Evolutionary conservation across 352 stramenopile species (phyloP).

Genomic region (Globisporangium rhizosaccharum): DNA sequence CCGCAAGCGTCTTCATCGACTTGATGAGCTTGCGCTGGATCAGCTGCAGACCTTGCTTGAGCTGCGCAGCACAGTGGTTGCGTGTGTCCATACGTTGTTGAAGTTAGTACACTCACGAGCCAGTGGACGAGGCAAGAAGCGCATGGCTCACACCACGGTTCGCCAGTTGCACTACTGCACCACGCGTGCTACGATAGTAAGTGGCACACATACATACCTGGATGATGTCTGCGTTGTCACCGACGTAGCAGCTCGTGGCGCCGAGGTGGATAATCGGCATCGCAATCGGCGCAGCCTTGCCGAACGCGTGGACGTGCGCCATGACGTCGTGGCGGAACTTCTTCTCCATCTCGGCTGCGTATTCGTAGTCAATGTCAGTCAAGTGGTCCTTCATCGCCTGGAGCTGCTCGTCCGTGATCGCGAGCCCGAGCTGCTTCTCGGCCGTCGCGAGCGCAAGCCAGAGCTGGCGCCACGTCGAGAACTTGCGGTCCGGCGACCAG

Average conservation of each 20-base stretch:
- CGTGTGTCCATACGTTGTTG: neutral
- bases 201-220: constrained; percentile 39
- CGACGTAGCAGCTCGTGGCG: constrained; percentile 98
- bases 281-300: constrained; percentile 92
- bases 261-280: constrained; percentile 99
- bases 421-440: constrained; percentile 96
- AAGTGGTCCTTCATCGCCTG: constrained; percentile 94
- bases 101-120: no score
- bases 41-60: constrained; percentile 94
- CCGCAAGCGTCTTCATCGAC: constrained; percentile 92
- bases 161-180: neutral
- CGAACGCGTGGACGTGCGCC: constrained; percentile 98
- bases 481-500: constrained; percentile 98
- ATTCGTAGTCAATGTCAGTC: constrained; percentile 97
- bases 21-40: constrained; percentile 97
- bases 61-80: constrained; percentile 17
- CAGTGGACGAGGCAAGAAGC: no score
- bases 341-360: constrained; percentile 96
- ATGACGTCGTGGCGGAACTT: constrained; percentile 99
- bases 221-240: constrained; percentile 99
- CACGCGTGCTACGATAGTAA: neutral
- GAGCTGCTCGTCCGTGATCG: constrained; percentile 97
- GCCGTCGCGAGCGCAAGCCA: constrained; percentile 96
- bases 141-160: no score
- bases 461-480: constrained; percentile 98